Conservation (phyloP, 768 basidiomycete species). For the Leccinum longicurvipes region DNA sequence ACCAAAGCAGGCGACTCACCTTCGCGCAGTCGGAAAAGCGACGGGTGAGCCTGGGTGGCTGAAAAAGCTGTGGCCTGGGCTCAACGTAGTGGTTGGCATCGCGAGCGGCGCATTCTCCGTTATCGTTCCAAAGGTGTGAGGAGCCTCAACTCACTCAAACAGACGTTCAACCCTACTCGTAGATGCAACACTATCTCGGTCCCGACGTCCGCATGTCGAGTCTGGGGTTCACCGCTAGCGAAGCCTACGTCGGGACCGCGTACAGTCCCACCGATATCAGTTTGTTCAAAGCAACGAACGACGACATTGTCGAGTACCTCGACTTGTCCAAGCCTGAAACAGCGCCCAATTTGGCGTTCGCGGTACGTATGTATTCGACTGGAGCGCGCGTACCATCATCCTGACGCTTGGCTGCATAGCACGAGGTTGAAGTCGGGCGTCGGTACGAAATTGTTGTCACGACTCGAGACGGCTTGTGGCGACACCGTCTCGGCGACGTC, state of each 20-base stretch:
- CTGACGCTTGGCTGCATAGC: slow-evolving; percentile 9
- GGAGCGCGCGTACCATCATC: not conserved
- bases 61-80: slow-evolving; percentile 8
- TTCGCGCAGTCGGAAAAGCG: slow-evolving; percentile 15
- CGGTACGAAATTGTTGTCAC: slow-evolving; percentile 8
- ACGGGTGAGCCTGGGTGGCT: slow-evolving; percentile 17
- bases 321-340: slow-evolving; percentile 8
- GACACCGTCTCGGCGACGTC: not conserved
- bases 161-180: not conserved
- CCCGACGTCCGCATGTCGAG: slow-evolving; percentile 12
- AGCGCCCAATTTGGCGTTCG: slow-evolving; percentile 10
- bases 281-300: slow-evolving; percentile 14
- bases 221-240: slow-evolving; percentile 17
- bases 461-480: slow-evolving; percentile 8
- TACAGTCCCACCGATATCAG: slow-evolving; percentile 7
- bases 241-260: slow-evolving; percentile 14
- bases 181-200: slow-evolving; percentile 16
- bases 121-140: slow-evolving; percentile 13
- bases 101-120: slow-evolving; percentile 17
- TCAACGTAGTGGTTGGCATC: slow-evolving; percentile 16
- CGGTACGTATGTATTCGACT: slow-evolving; percentile 1
- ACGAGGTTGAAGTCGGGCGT: slow-evolving; percentile 12
- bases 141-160: not conserved
- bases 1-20: slow-evolving; percentile 14
- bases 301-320: slow-evolving; percentile 16